Evolutionary conservation across 2,329 filamentous ascomycete genomes (phyloP).

Genomic region (Rachicladosporium sp.): DNA sequence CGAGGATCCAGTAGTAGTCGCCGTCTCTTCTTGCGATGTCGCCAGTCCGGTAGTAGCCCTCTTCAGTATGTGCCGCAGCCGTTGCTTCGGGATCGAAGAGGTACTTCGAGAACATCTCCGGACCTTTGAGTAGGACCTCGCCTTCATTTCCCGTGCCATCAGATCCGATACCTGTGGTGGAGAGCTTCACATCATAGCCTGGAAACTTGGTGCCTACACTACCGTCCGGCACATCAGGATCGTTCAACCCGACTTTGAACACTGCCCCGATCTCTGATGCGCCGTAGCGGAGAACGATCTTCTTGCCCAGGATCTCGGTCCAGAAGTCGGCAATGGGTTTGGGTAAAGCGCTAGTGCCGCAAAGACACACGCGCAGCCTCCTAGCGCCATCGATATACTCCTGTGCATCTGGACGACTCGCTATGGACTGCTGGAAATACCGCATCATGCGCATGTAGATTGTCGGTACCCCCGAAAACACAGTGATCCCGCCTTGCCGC

Average conservation of each 20-base stretch:
- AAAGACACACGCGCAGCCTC: conserved; percentile 30
- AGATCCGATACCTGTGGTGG: conserved; percentile 25
- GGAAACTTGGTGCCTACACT: conserved; percentile 37
- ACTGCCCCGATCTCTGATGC: conserved; percentile 41
- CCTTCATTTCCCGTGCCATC: conserved; percentile 25
- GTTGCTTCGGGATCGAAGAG: conserved; percentile 21
- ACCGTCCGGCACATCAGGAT: conserved; percentile 29
- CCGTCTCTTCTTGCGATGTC: conserved; percentile 27
- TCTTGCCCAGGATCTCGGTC: conserved; percentile 31
- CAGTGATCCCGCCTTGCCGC: conserved; percentile 28
- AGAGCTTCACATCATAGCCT: conserved; percentile 34
- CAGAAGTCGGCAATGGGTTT: conserved; percentile 41
- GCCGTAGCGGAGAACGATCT: conserved; percentile 37
- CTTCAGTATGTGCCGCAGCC: conserved; percentile 15
- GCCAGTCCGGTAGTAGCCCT: conserved; percentile 23
- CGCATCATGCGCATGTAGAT: conserved; percentile 39
- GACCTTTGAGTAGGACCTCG: conserved; percentile 31
- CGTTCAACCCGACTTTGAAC: conserved; percentile 32
- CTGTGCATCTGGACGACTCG: conserved; percentile 17
- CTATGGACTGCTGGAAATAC: conserved; percentile 28
- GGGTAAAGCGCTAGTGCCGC: conserved; percentile 38
- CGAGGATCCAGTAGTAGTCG: conserved; percentile 41
- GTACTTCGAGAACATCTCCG: conserved; percentile 24
- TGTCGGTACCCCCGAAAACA: conserved; percentile 42
- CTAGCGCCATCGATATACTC: conserved; percentile 33